Evolutionary conservation across 169 alveolate species (phyloP).

Genomic region (Cystoisospora suis): DNA sequence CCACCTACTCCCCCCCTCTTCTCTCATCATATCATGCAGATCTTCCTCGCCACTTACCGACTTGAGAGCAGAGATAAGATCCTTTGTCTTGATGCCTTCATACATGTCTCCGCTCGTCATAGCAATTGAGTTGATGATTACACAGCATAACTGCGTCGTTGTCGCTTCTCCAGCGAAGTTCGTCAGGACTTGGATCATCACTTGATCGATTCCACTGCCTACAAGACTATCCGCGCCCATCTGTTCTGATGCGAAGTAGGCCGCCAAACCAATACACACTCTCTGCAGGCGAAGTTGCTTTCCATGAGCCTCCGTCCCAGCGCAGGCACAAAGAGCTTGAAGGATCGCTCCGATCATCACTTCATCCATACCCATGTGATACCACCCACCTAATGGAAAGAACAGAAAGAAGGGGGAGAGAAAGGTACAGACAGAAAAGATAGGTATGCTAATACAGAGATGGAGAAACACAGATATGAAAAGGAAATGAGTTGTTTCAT

Average conservation of each 20-base stretch:
- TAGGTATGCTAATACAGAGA: background rate
- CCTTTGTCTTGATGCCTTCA: constrained; percentile 62
- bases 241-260: constrained; percentile 74
- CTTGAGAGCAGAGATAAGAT: constrained; percentile 58
- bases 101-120: constrained; percentile 68
- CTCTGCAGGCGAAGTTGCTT: constrained; percentile 78
- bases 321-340: constrained; percentile 70
- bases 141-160: constrained; percentile 55
- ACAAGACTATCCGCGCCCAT: constrained; percentile 74
- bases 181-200: constrained; percentile 69
- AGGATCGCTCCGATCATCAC: constrained; percentile 69
- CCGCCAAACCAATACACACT: constrained; percentile 73
- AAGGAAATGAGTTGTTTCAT: background rate
- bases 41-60: constrained; percentile 46
- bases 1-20: too few relatives aligned
- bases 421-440: background rate
- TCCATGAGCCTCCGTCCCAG: constrained; percentile 72
- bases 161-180: constrained; percentile 71
- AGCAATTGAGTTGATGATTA: constrained; percentile 62
- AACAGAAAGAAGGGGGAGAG: background rate
- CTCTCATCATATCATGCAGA: too few relatives aligned
- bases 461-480: background rate
- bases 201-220: constrained; percentile 69
- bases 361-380: constrained; percentile 69
- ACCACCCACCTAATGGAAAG: constrained; percentile 63